Evolutionary conservation across 169 alveolate species (phyloP).

Genomic region (Eimeria praecox): DNA sequence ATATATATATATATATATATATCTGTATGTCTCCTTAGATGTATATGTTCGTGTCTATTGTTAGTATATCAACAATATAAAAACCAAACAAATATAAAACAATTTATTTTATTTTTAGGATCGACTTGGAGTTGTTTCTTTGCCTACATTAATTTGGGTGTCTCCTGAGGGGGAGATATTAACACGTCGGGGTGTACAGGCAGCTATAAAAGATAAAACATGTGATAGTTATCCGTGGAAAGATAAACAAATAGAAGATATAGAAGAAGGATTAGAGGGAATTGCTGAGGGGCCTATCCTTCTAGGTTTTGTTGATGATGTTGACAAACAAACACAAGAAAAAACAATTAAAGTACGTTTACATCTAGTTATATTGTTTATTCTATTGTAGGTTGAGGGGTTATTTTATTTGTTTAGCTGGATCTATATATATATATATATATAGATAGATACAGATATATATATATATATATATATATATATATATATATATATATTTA

Average conservation of each 20-base stretch:
- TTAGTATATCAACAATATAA: no score
- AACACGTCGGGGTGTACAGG: constrained; percentile 40
- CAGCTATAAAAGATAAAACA: background rate
- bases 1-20: background rate
- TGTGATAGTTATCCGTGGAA: constrained; percentile 54
- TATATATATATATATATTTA: background rate
- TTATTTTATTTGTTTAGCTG: no score
- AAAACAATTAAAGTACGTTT: background rate
- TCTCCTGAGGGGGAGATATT: constrained; percentile 36
- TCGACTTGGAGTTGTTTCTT: constrained; percentile 37
- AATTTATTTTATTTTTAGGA: no score
- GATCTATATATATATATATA: no score
- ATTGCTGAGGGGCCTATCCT: constrained; percentile 64
- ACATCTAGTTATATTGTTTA: no score
- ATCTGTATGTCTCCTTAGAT: background rate
- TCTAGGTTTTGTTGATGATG: constrained; percentile 42
- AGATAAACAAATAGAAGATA: constrained; percentile 40
- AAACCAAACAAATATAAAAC: no score
- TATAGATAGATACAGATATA: no score
- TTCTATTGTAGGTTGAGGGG: no score
- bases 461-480: background rate
- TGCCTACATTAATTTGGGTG: constrained; percentile 74
- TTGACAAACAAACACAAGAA: background rate
- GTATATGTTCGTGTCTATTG: no score
- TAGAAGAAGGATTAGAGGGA: constrained; percentile 58